Conservation (phyloP, 2,329 filamentous ascomycete species). For the Beauveria scarabaeidicola region DNA sequence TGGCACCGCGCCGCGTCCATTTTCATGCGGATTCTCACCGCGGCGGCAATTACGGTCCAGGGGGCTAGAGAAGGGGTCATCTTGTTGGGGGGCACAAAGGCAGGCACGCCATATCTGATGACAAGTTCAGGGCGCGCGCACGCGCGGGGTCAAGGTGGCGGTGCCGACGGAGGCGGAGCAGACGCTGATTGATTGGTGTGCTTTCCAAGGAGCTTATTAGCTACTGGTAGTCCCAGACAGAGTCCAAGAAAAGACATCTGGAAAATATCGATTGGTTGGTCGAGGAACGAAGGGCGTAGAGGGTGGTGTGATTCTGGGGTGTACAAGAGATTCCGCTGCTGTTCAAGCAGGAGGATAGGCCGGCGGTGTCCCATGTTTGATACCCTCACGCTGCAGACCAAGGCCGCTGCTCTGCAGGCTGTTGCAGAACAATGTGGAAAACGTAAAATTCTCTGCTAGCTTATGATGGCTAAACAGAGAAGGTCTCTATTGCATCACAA, state of each 20-base stretch:
- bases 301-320: conserved; percentile 12
- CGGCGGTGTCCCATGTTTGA: conserved; percentile 13
- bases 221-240: conserved; percentile 4
- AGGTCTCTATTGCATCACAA: no score
- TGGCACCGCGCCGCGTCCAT: conserved; percentile 16
- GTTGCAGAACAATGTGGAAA: background rate
- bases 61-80: conserved; percentile 2
- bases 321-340: conserved; percentile 17
- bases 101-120: conserved; percentile 12
- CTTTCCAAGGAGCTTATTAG: conserved; percentile 12
- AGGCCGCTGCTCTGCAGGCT: conserved; percentile 8
- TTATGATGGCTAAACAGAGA: background rate
- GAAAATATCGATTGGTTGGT: conserved; percentile 12
- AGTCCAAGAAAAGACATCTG: conserved; percentile 8
- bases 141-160: conserved; percentile 10
- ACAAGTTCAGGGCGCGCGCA: conserved; percentile 8
- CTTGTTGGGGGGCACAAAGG: conserved; percentile 12
- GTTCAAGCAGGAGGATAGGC: conserved; percentile 13
- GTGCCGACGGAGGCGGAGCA: conserved; percentile 13
- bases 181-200: conserved; percentile 8
- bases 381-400: conserved; percentile 13
- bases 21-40: conserved; percentile 15
- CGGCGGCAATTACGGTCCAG: background rate
- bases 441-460: no score
- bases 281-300: conserved; percentile 10